phyloP scores from a whole-genome alignment of 1,284 basidiomycete species.

The Laetiporus sulphureus region DNA sequence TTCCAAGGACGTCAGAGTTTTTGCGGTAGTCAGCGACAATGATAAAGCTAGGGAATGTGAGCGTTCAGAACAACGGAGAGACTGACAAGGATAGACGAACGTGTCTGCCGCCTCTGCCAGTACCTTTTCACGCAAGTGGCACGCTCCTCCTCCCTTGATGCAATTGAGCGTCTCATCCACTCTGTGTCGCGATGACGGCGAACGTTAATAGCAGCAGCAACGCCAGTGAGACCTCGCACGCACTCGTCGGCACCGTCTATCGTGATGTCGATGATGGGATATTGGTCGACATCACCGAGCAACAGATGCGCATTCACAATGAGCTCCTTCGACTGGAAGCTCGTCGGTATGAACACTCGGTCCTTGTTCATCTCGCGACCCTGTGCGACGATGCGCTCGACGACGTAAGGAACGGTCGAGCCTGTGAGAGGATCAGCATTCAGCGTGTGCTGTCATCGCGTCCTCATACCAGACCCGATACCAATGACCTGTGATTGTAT shows the following conservation, averaged over 20 bases:
- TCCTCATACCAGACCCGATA: constrained; percentile 69
- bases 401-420: constrained; percentile 96
- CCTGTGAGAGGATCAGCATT: constrained; percentile 44
- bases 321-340: constrained; percentile 95
- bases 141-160: constrained; percentile 97
- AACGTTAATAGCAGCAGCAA: constrained; percentile 1
- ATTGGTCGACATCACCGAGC: constrained; percentile 91
- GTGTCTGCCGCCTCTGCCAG: constrained; percentile 93
- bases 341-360: constrained; percentile 85
- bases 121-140: constrained; percentile 96
- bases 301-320: constrained; percentile 79
- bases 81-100: constrained; percentile 31
- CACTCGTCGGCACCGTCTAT: constrained; percentile 98
- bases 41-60: constrained; percentile 57
- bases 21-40: constrained; percentile 96
- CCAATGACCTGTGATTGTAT: constrained; percentile 71
- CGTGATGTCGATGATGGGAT: constrained; percentile 88
- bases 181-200: constrained; percentile 35
- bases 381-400: constrained; percentile 90
- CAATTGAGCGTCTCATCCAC: constrained; percentile 87
- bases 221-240: constrained; percentile 34
- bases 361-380: constrained; percentile 71
- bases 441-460: not conserved
- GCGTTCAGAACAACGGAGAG: not conserved
- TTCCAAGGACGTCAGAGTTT: constrained; percentile 80